Percentiles rank a stretch among this genome's conserved stretches.
phyloP scores from a whole-genome alignment of 1,139 yeast genomes.

The Debaryomycetaceae sp. region DNA sequence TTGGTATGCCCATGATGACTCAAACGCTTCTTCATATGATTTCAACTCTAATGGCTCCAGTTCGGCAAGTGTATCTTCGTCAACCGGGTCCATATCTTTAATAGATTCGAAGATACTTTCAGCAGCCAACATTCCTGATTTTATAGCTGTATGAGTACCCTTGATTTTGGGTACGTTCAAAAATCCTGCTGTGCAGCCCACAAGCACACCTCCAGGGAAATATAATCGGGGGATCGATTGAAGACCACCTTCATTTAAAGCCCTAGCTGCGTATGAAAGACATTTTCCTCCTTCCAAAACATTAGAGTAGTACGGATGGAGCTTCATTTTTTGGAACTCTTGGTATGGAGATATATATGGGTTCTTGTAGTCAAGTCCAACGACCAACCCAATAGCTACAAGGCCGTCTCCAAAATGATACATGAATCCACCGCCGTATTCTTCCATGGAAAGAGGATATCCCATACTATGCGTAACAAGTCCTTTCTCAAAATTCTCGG shows the following conservation, averaged over 20 bases:
- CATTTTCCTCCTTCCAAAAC: conserved; percentile 87
- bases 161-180: conserved; percentile 95
- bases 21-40: conserved; percentile 60
- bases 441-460: conserved; percentile 68
- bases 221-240: conserved; percentile 86
- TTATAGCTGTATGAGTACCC: conserved; percentile 98
- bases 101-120: conserved; percentile 69
- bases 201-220: conserved; percentile 94
- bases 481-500: conserved; percentile 78
- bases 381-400: conserved; percentile 85
- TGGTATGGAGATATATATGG: conserved; percentile 95
- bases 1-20: conserved; percentile 78
- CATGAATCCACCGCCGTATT: conserved; percentile 96
- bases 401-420: conserved; percentile 94
- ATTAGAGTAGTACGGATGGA: conserved; percentile 78
- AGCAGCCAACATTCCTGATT: conserved; percentile 92
- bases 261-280: conserved; percentile 91
- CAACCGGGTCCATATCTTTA: conserved; percentile 46
- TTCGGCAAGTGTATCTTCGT: conserved; percentile 42
- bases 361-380: conserved; percentile 89
- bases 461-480: conserved; percentile 88
- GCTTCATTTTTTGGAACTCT: conserved; percentile 92
- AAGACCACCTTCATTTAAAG: conserved; percentile 92
- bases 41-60: conserved; percentile 47
- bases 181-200: conserved; percentile 95